A percentile compares a stretch with the other conserved stretches of the same genome.
phyloP scores from a whole-genome alignment of 805 yeast genomes.

The Candida hispaniensis region DNA sequence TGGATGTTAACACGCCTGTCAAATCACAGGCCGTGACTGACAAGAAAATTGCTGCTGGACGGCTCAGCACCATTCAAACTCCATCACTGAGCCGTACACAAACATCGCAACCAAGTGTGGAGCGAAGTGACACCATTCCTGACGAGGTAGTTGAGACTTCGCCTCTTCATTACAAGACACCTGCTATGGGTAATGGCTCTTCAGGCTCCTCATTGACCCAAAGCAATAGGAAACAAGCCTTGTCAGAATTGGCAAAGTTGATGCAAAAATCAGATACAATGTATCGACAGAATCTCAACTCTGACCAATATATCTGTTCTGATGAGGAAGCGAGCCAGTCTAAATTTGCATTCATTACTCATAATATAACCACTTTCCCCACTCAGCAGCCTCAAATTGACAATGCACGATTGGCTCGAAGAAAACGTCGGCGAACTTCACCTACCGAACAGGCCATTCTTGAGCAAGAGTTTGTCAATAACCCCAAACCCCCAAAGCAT shows the following conservation, averaged over 20 bases:
- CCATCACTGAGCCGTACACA: no score
- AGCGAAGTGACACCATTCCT: no score
- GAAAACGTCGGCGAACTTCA: conserved; percentile 91
- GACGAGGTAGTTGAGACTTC: no score
- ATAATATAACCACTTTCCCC: conserved; percentile 82
- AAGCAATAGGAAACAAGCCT: no score
- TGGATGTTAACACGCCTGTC: no score
- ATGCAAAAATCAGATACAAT: conserved; percentile 16
- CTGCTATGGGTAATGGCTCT: no score
- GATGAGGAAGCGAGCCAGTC: conserved; percentile 13
- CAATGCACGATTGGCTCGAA: conserved; percentile 84
- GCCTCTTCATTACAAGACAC: no score
- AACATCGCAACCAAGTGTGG: no score
- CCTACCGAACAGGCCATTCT: conserved; percentile 74
- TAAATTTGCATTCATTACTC: conserved; percentile 83
- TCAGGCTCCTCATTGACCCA: no score
- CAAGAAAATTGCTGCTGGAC: no score
- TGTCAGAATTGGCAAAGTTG: conserved; percentile 13
- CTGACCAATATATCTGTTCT: conserved; percentile 14
- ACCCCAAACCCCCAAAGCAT: conserved; percentile 71
- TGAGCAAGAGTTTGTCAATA: conserved; percentile 64
- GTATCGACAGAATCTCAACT: conserved; percentile 16
- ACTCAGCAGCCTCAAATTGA: conserved; percentile 66
- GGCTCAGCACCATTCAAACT: no score
- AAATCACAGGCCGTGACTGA: no score